These are phyloP conservation scores for Penicillium riverlandense DNA, from an alignment of 495 filamentous ascomycete species.

Conservation along the genomic window DNA sequence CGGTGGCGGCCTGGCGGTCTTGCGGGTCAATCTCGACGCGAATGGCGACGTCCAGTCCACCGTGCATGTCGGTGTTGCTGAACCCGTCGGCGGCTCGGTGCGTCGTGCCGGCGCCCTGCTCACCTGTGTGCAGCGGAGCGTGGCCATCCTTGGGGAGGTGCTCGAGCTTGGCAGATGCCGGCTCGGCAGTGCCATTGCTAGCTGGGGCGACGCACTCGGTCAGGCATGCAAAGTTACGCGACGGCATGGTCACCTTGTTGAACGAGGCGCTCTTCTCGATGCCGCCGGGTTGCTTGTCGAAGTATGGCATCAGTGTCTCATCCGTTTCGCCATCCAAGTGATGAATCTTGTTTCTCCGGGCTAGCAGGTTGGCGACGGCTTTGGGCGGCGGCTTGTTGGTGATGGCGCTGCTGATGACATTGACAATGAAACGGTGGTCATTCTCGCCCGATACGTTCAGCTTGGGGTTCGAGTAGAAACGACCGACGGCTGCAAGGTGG, in stretches of 20 bases:
- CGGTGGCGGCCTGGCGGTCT: slow-evolving; percentile 52
- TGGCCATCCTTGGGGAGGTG: slow-evolving; percentile 52
- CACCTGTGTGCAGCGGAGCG: slow-evolving; percentile 55
- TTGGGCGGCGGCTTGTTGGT: slow-evolving; percentile 90
- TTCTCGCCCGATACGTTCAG: slow-evolving; percentile 51
- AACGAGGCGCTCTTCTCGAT: slow-evolving; percentile 55
- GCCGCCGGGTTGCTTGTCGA: slow-evolving; percentile 74
- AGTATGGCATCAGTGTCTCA: slow-evolving; percentile 81
- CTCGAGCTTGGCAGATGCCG: slow-evolving; percentile 13
- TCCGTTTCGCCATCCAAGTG: slow-evolving; percentile 79
- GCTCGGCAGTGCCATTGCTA: slow-evolving; percentile 13
- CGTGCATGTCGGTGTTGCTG: slow-evolving; percentile 45
- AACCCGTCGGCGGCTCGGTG: slow-evolving; percentile 53
- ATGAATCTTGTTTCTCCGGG: slow-evolving; percentile 83
- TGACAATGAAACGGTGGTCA: slow-evolving; percentile 68
- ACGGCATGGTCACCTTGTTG: slow-evolving; percentile 87
- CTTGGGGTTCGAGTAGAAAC: slow-evolving; percentile 65
- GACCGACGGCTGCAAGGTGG: slow-evolving; percentile 65
- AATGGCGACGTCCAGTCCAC: slow-evolving; percentile 60
- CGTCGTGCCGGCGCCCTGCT: slow-evolving; percentile 54
- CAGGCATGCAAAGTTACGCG: slow-evolving; percentile 79
- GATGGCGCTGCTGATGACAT: slow-evolving; percentile 71
- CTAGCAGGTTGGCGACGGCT: slow-evolving; percentile 83
- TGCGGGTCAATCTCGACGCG: slow-evolving; percentile 65
- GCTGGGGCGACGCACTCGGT: slow-evolving; percentile 48